Base-by-base conservation (phyloP, 805 yeast genomes). In the Yamadazyma endophytica region DNA sequence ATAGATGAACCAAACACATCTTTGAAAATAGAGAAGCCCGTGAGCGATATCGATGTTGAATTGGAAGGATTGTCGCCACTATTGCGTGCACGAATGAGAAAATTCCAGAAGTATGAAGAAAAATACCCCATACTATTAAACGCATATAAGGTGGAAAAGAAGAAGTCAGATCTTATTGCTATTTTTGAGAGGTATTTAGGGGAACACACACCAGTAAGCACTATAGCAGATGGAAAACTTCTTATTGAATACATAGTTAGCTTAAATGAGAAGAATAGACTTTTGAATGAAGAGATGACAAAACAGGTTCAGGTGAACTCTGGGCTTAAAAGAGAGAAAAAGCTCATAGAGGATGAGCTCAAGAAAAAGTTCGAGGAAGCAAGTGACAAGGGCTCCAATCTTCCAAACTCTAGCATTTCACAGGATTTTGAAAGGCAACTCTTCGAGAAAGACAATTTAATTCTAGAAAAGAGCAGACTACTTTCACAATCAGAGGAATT, bases 41-140 rank as follows among this genome's bases (percentile, higher is more conserved):
- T 17, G 13, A 12, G 19, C 19, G 3, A 11, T 13, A 35, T 33
- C 26, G 61, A 51, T 28, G 56, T 55, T 2, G 52, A 59, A 24
- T 31, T 70, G 5, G 61, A 61, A n/a, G 68, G 67, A 2, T 50
- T 82, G 20, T 76, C 86, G 0, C 69, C 72, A 2, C 76, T 72
- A 4, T 57, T 87, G 12, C 70, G 73, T 37, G 58, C 77, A 5
- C 82, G 80, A 47, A 56, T 88, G 54, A 70, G 71, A 34, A 89
- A 86, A 60, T 85, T 83, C 49, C 76, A 71, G 35, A 88, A 87
- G 53, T 90, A 89, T 54, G 97, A 90, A 54, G 82, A 82, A 30
- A 88, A 87, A 54, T 90, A 92, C 51, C 98, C 98, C 0, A 61
- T 77, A 25, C 63, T 90, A 11, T 68, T 88, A 30, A 82, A 82